Percentiles rank a stretch among this genome's conserved stretches.
These are phyloP conservation scores for Osmanthus fragrans DNA, from an alignment of 257 asterid species.

Conservation along the genomic window DNA sequence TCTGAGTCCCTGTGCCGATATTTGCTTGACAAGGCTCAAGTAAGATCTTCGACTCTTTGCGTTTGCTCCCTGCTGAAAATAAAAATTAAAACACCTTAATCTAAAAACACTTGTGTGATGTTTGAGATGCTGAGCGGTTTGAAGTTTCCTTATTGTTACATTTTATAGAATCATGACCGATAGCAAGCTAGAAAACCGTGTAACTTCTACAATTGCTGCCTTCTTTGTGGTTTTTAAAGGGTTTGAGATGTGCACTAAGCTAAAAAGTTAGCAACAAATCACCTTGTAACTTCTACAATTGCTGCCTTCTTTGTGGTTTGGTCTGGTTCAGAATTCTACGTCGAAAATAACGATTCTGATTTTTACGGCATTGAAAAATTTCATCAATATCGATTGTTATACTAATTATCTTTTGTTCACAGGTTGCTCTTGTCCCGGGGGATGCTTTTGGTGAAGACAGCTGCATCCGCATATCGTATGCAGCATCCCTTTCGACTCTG, in stretches of 20 bases:
- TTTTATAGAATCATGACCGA: neutral
- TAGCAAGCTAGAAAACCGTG: neutral
- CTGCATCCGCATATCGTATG: conserved; percentile 88
- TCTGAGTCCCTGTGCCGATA: conserved; percentile 90
- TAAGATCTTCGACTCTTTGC: conserved; percentile 29
- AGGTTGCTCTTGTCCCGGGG: conserved; percentile 96
- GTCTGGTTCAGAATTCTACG: neutral
- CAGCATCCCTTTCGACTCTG: conserved; percentile 65
- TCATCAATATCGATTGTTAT: neutral
- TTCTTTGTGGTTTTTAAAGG: neutral
- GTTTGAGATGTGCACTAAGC: neutral
- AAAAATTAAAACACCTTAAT: neutral
- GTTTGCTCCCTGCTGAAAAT: neutral
- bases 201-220: neutral
- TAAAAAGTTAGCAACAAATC: neutral
- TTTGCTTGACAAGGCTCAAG: conserved; percentile 85
- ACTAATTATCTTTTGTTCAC: conserved; percentile 1
- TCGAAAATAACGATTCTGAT: too few relatives aligned
- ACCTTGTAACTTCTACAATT: neutral
- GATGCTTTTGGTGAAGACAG: conserved; percentile 93
- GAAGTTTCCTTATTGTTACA: too few relatives aligned
- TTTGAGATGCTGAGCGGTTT: neutral
- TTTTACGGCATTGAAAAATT: neutral
- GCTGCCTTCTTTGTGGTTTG: too few relatives aligned
- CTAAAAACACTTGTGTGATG: neutral